Conservation (phyloP, 805 yeast species). For the Starmera pachycereana region DNA sequence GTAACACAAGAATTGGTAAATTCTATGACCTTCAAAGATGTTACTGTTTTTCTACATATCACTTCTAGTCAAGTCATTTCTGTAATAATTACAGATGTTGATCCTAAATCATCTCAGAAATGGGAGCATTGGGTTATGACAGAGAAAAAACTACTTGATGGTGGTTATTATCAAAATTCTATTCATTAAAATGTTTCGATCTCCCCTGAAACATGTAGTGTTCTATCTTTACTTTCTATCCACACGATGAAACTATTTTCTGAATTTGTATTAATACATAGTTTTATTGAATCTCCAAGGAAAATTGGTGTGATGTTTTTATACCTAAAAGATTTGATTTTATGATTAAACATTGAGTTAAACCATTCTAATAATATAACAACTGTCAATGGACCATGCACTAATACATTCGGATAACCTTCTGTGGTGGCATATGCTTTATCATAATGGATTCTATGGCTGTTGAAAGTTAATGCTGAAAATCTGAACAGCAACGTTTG, state of each 20-base stretch:
- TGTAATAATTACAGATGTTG: slow-evolving; percentile 36
- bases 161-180: slow-evolving; percentile 16
- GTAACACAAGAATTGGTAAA: slow-evolving; percentile 13
- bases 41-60: slow-evolving; percentile 24
- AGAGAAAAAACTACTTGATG: slow-evolving; percentile 21
- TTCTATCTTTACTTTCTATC: slow-evolving; percentile 11
- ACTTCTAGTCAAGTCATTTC: not conserved
- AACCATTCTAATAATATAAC: slow-evolving; percentile 50
- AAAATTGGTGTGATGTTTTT: slow-evolving; percentile 34
- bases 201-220: slow-evolving; percentile 7
- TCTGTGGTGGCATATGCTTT: slow-evolving; percentile 45
- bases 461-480: slow-evolving; percentile 69
- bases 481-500: slow-evolving; percentile 44
- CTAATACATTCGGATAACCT: slow-evolving; percentile 47
- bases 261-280: slow-evolving; percentile 8
- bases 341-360: slow-evolving; percentile 8
- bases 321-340: slow-evolving; percentile 26
- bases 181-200: slow-evolving; percentile 2
- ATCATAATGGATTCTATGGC: slow-evolving; percentile 80
- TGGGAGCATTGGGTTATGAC: slow-evolving; percentile 38
- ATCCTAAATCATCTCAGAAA: slow-evolving; percentile 37
- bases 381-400: slow-evolving; percentile 76
- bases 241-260: slow-evolving; percentile 7
- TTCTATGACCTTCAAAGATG: slow-evolving; percentile 29
- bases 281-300: slow-evolving; percentile 20